Percentiles rank a stretch among this genome's conserved stretches.
Evolutionary conservation across 148 eudicot genomes (phyloP).

Genomic region (Oxyria digyna): DNA sequence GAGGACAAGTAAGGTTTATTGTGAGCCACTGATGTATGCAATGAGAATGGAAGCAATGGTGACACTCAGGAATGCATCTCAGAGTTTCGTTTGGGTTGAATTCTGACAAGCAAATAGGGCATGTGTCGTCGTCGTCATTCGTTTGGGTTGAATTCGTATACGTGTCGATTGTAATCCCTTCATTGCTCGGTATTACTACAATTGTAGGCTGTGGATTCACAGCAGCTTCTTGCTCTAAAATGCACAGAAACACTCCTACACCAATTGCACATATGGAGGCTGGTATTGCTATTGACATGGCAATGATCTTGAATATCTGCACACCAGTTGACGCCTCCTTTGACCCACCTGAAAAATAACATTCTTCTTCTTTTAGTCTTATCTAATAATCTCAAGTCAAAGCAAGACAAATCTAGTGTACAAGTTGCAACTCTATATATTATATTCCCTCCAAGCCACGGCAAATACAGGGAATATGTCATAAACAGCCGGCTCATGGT

Average conservation of each 20-base stretch:
- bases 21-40: constrained; percentile 81
- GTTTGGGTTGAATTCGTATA: too few relatives aligned
- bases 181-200: too few relatives aligned
- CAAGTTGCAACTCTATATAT: too few relatives aligned
- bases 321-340: constrained; percentile 12
- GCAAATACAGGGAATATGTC: neutral
- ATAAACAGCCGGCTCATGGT: neutral
- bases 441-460: neutral
- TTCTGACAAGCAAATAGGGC: constrained; percentile 77
- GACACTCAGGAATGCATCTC: constrained; percentile 67
- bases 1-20: constrained; percentile 55
- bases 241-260: constrained; percentile 27
- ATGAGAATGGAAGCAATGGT: constrained; percentile 78
- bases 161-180: constrained; percentile 71
- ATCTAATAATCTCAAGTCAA: neutral
- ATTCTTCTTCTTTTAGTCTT: too few relatives aligned
- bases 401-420: neutral
- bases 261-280: constrained; percentile 26
- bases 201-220: constrained; percentile 15
- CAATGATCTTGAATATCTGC: constrained; percentile 34
- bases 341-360: constrained; percentile 7
- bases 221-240: constrained; percentile 15
- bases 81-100: constrained; percentile 44
- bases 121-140: constrained; percentile 42
- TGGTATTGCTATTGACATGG: constrained; percentile 44